Evolutionary conservation across 306 rosid genomes (phyloP), one percentile per base, ranked within the genome.

Genomic region (Rosa rugosa): DNA sequence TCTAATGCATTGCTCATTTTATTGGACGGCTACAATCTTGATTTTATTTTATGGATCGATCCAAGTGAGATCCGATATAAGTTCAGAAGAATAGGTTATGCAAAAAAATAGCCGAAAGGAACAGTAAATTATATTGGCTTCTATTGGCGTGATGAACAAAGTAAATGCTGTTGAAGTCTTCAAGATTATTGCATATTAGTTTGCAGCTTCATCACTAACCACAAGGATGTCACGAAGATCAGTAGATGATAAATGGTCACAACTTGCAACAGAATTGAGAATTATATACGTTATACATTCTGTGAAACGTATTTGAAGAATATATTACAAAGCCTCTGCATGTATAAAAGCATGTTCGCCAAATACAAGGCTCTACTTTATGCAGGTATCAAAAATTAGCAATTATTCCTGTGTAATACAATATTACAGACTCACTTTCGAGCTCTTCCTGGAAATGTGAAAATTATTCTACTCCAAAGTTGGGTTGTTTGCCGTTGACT

Each of bases 401-500:
- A 31, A 65, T 69, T 80, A 71, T 71, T 20, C 23, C 74, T n/a
- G 22, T 8, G 36, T 44, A 54, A 75, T 68, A 67, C 60, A 80
- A 69, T 68, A 80, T 69, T 46, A 42, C 49, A 17, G 51, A 84
- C 81, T 42, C 68, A 63, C 74, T 74, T 67, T 72, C 63, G 69
- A 69, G 65, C 76, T 46, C 81, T 47, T 60, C 75, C 69, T n/a
- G 38, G 18, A 27, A 17, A 44, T 67, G 60, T 3, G 70, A 84
- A 84, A 72, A 71, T 22, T 46, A 72, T 73, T 72, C 75, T 25
- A 47, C 80, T 45, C 76, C 76, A 79, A 46, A 54, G 49, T 75
- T 65, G 76, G 75, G 56, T 62, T 64, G 11, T 75, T 66, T 71
- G 80, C 64, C 62, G 60, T 81, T 69, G n/a, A 71, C 88, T 45